A percentile compares a stretch with the other conserved stretches of the same genome.
These are phyloP conservation scores for Pythium aphanidermatum DNA, from an alignment of 352 stramenopile species.

Conservation along the genomic window DNA sequence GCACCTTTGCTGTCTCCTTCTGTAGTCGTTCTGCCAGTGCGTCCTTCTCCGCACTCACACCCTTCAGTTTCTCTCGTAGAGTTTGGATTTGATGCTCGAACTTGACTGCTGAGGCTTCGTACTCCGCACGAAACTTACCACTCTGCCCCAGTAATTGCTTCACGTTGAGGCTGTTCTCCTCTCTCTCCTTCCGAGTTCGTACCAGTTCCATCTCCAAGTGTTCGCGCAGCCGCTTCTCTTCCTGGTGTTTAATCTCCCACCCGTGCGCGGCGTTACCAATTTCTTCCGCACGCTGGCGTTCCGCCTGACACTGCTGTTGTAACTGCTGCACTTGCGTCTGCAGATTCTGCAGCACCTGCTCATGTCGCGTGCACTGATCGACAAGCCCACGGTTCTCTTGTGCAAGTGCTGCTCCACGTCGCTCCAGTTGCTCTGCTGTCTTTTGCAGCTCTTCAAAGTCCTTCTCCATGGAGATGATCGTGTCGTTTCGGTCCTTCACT, in stretches of 20 bases:
- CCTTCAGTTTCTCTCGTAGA: constrained; percentile 31
- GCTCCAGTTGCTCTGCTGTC: constrained; percentile 42
- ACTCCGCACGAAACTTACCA: constrained; percentile 35
- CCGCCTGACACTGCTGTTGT: constrained; percentile 30
- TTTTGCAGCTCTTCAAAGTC: constrained; percentile 33
- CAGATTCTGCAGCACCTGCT: constrained; percentile 26
- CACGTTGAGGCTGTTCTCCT: constrained; percentile 28
- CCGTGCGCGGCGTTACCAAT: constrained; percentile 19
- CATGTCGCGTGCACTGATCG: constrained; percentile 34
- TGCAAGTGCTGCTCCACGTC: constrained; percentile 25
- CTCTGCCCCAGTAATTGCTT: constrained; percentile 38
- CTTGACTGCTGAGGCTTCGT: constrained; percentile 31
- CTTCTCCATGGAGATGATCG: constrained; percentile 29
- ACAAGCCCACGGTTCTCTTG: constrained; percentile 40
- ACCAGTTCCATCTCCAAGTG: constrained; percentile 20
- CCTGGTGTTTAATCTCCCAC: constrained; percentile 23
- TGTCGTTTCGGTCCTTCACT: constrained; percentile 34
- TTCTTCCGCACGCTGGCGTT: constrained; percentile 24
- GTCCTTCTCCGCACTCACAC: constrained; percentile 33
- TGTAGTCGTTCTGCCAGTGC: constrained; percentile 35
- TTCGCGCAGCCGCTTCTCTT: constrained; percentile 20
- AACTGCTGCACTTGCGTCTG: constrained; percentile 42
- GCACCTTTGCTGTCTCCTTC: constrained; percentile 27
- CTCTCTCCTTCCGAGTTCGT: constrained; percentile 10
- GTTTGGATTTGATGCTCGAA: constrained; percentile 46